These are phyloP conservation scores for Cryptococcus sp. DNA, from an alignment of 1,284 basidiomycete genomes.

Conservation along the genomic window DNA sequence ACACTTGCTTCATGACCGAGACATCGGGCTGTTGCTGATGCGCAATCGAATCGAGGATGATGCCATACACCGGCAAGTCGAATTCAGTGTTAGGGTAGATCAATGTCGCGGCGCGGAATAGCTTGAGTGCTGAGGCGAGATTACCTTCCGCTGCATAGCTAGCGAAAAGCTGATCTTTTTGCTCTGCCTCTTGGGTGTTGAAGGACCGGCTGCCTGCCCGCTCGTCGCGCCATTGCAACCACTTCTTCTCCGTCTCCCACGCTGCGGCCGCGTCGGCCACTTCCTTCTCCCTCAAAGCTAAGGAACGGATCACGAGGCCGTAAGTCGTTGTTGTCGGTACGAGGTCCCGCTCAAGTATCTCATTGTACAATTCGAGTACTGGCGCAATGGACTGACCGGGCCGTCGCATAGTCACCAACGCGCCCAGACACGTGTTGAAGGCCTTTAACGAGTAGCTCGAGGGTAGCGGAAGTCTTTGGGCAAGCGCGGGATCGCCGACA, in stretches of 20 bases:
- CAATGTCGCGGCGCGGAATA: conserved; percentile 64
- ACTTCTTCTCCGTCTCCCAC: conserved; percentile 50
- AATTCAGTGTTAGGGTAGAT: conserved; percentile 47
- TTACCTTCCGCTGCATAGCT: conserved; percentile 63
- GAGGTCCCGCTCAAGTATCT: conserved; percentile 68
- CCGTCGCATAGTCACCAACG: conserved; percentile 59
- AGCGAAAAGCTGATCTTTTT: conserved; percentile 20
- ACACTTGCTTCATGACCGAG: conserved; percentile 68
- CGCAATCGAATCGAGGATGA: conserved; percentile 61
- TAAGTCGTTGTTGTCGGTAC: conserved; percentile 71
- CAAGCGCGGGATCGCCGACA: conserved; percentile 23
- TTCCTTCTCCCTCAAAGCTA: conserved; percentile 74
- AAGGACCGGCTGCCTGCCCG: conserved; percentile 9
- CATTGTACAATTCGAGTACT: conserved; percentile 72
- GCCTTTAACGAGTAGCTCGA: conserved; percentile 48
- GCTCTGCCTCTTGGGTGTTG: conserved; percentile 7
- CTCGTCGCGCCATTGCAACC: conserved; percentile 26
- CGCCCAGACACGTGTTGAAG: conserved; percentile 69
- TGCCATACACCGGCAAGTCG: conserved; percentile 56
- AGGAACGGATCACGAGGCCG: conserved; percentile 65
- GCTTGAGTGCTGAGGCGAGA: conserved; percentile 67
- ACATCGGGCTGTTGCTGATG: conserved; percentile 65
- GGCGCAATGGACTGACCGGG: conserved; percentile 62
- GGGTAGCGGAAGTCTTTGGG: conserved; percentile 31
- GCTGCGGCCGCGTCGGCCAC: conserved; percentile 58